phyloP scores from a whole-genome alignment of 129 eudicot species.

The Glebionis coronaria region DNA sequence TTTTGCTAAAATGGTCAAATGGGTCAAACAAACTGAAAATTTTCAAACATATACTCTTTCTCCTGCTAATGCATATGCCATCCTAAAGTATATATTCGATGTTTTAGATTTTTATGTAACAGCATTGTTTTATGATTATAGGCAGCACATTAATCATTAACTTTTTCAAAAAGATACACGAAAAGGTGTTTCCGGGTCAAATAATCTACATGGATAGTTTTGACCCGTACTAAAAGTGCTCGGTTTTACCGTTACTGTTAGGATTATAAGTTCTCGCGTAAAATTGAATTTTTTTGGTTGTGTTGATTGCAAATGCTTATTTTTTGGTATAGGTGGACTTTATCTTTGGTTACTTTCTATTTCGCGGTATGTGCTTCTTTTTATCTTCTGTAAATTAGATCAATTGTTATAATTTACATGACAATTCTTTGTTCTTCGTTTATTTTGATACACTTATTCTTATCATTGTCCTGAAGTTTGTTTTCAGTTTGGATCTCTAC shows the following conservation, averaged over 20 bases:
- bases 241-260: not conserved
- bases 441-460: constrained; percentile 17
- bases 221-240: not conserved
- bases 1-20: not conserved
- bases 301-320: not conserved
- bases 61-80: not conserved
- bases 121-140: not conserved
- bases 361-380: constrained; percentile 60
- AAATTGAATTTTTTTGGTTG: not conserved
- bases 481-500: constrained; percentile 58
- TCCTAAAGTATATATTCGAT: not conserved
- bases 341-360: constrained; percentile 67
- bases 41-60: not conserved
- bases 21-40: not conserved
- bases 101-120: not conserved
- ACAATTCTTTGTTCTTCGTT: not conserved
- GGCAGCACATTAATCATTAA: not conserved
- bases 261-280: not conserved
- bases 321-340: constrained; percentile 71
- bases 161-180: not conserved
- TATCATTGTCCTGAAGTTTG: constrained; percentile 15
- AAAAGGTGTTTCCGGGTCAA: not conserved
- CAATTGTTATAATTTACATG: not conserved
- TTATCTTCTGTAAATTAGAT: constrained; percentile 2
- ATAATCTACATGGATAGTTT: not conserved